Conservation (phyloP, 306 rosid species). For the Macrotyloma uniflorum region DNA sequence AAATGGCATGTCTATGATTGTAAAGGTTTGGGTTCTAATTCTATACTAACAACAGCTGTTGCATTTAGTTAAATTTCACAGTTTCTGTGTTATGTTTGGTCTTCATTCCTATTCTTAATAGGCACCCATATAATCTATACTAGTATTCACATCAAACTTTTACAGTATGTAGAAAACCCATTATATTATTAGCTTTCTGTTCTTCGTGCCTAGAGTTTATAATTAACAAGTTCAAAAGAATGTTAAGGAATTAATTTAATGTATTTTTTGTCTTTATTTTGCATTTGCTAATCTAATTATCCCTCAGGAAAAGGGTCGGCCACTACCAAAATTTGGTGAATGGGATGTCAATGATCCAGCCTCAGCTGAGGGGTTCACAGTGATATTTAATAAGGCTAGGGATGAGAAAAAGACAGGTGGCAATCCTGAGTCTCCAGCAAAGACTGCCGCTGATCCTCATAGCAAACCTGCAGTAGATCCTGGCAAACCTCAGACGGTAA, state of each 20-base stretch:
- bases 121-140: neutral
- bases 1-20: neutral
- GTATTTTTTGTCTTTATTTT: conserved; percentile 3
- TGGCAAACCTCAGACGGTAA: conserved; percentile 77
- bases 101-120: conserved; percentile 26
- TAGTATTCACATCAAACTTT: neutral
- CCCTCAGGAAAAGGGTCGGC: conserved; percentile 88
- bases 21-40: conserved; percentile 10
- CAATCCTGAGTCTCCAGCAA: conserved; percentile 90
- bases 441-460: conserved; percentile 57
- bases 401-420: conserved; percentile 99
- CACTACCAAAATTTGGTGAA: conserved; percentile 97
- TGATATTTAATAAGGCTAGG: conserved; percentile 96
- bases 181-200: neutral
- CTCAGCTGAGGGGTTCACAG: conserved; percentile 99
- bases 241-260: neutral
- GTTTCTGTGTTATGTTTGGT: conserved; percentile 17
- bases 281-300: conserved; percentile 32
- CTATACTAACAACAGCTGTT: conserved; percentile 3
- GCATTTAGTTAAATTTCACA: neutral
- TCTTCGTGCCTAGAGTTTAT: conserved; percentile 5
- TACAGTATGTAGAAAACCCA: conserved; percentile 3
- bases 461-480: conserved; percentile 64
- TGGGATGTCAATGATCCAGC: conserved; percentile 99
- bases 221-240: conserved; percentile 19